phyloP scores from a whole-genome alignment of 1,139 yeast species.

The Sugiyamaella pinicola region DNA sequence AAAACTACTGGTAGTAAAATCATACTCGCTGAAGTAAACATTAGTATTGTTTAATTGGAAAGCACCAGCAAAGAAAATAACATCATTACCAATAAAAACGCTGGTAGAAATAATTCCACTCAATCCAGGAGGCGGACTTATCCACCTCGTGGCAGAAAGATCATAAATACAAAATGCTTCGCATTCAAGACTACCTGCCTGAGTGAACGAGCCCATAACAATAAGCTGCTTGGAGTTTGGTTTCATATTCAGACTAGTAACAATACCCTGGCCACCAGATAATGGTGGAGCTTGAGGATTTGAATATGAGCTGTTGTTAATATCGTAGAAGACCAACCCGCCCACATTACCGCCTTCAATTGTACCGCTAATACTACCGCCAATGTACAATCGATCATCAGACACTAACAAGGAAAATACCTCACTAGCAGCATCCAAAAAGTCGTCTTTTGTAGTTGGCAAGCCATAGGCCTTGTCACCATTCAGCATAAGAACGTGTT shows the following conservation, averaged over 20 bases:
- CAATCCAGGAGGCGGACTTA: constrained; percentile 49
- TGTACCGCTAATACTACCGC: constrained; percentile 53
- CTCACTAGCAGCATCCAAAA: constrained; percentile 43
- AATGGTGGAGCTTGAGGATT: constrained; percentile 52
- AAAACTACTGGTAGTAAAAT: constrained; percentile 48
- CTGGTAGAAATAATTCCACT: constrained; percentile 61
- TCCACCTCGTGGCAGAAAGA: constrained; percentile 58
- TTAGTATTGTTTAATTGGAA: constrained; percentile 48
- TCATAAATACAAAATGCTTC: constrained; percentile 69
- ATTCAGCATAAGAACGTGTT: constrained; percentile 48
- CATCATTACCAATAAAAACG: constrained; percentile 53
- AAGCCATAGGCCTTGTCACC: constrained; percentile 41
- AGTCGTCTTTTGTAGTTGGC: constrained; percentile 38
- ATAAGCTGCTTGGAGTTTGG: constrained; percentile 56
- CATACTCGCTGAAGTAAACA: constrained; percentile 54
- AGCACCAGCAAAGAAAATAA: constrained; percentile 66
- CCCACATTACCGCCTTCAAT: constrained; percentile 33
- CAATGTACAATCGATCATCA: constrained; percentile 50
- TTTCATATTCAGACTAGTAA: constrained; percentile 58
- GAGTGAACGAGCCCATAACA: constrained; percentile 75
- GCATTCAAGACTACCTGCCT: constrained; percentile 64
- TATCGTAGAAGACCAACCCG: constrained; percentile 57
- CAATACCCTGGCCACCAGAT: constrained; percentile 43
- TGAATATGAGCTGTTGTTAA: constrained; percentile 47
- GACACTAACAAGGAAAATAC: constrained; percentile 50